These are phyloP conservation scores for Aphanomyces cochlioides DNA, from an alignment of 352 stramenopile species.

Conservation along the genomic window DNA sequence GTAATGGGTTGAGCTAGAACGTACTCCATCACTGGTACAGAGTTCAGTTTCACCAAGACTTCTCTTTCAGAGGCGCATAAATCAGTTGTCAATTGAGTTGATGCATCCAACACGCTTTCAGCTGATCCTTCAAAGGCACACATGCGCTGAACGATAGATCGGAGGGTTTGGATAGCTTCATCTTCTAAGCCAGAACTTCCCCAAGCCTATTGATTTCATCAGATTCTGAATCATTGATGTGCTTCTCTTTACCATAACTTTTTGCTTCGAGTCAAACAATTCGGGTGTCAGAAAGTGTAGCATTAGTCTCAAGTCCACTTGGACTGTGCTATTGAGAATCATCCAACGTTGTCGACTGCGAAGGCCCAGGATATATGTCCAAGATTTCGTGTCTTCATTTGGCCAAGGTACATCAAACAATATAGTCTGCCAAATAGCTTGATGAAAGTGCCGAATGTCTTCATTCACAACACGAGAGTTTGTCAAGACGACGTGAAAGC, in stretches of 20 bases:
- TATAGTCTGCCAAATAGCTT: slow-evolving; percentile 46
- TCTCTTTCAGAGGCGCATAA: not conserved
- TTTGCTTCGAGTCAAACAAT: slow-evolving; percentile 63
- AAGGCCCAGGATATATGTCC: slow-evolving; percentile 43
- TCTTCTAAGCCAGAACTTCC: slow-evolving; percentile 16
- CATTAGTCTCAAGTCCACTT: slow-evolving; percentile 47
- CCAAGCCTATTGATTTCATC: slow-evolving; percentile 6
- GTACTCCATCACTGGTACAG: slow-evolving; percentile 23
- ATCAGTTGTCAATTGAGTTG: not conserved
- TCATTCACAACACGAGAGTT: slow-evolving; percentile 58
- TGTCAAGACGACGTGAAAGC: slow-evolving; percentile 51
- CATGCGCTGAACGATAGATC: not conserved
- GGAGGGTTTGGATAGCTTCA: not conserved
- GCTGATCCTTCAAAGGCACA: not conserved
- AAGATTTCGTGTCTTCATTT: not conserved
- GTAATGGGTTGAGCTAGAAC: slow-evolving; percentile 9
- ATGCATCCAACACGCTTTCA: not conserved
- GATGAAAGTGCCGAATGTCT: slow-evolving; percentile 41
- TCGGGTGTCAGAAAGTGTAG: slow-evolving; percentile 67
- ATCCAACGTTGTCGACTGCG: slow-evolving; percentile 64
- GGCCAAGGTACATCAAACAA: slow-evolving; percentile 30
- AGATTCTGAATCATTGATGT: not conserved
- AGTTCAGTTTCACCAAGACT: slow-evolving; percentile 7
- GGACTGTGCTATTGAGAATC: slow-evolving; percentile 34
- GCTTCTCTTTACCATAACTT: slow-evolving; percentile 55